Evolutionary conservation across 768 basidiomycete species (phyloP), one percentile per base, ranked within the genome.

Genomic region (Calocybe gangraenosa): DNA sequence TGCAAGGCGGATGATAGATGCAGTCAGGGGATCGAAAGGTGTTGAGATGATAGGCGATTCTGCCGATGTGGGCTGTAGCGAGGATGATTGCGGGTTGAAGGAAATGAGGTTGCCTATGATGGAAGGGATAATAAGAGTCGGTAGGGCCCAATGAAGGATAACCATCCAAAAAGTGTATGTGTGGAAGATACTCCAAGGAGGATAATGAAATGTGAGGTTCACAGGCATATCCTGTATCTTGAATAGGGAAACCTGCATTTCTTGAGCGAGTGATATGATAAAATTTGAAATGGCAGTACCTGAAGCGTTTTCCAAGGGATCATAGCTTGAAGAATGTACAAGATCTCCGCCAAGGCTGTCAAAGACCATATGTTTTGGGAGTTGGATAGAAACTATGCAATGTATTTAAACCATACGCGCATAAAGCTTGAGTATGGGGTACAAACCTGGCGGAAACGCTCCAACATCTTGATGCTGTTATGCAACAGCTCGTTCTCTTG

Each of bases 1-100:
- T 15, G 82, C 84, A 36, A 87, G 65, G 15, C 84, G 76, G 19
- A 75, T 63, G 48, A 87, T 86, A 28, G 80, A 73, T 2, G 79
- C 78, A 0, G 82, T 81, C 37, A 87, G 69, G 2, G 81, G 73
- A 54, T 87, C 84, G 40, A 84, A 70, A 13, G 68, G 66, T 19
- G 68, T 49, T 21, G 61, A 36, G 1, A 53, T 44, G 2, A 30
- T 34, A 48, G 58, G 10, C 52, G 58, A 13, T 31, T 41, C 37
- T 35, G 47, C 8, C 22, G 42, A 8, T 43, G 47, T 10, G 17
- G 21, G 34, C 21, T 19, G 43, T 9, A 46, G 41, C 40, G 56
- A 23, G 19, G 39, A 28, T 21, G 70, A 56, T 28, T 21, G 37
- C 1, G 78, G 78, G 41, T 67, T 73, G 67, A 87, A 87, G 8